These are phyloP conservation scores for Singerocomus rubriflavus DNA, from an alignment of 1,284 basidiomycete species.

Conservation along the genomic window DNA sequence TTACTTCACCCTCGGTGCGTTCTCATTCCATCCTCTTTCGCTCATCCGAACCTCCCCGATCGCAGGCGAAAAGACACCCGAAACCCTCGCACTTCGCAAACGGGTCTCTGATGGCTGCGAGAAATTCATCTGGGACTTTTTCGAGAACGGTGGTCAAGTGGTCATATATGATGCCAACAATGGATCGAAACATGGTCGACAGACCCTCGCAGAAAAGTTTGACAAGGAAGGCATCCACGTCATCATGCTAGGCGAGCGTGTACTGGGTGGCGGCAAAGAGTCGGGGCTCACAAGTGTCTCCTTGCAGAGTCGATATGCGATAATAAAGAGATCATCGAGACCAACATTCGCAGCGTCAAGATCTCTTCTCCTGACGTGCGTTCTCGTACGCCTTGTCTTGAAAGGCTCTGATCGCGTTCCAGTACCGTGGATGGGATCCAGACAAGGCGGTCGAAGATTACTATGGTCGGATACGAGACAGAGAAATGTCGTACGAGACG, in stretches of 20 bases:
- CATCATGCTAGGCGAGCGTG: constrained; percentile 78
- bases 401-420: not conserved
- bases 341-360: constrained; percentile 95
- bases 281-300: not conserved
- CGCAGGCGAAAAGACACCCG: constrained; percentile 70
- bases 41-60: constrained; percentile 3
- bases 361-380: constrained; percentile 94
- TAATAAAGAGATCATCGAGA: constrained; percentile 88
- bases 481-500: constrained; percentile 87
- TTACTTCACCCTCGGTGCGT: constrained; percentile 84
- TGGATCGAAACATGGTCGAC: constrained; percentile 68
- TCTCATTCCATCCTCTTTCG: not conserved
- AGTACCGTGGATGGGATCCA: constrained; percentile 93
- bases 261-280: not conserved
- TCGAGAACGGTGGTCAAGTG: constrained; percentile 86
- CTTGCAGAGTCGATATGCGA: constrained; percentile 78
- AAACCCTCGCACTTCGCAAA: constrained; percentile 76
- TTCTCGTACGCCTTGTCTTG: constrained; percentile 13
- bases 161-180: constrained; percentile 99
- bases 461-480: constrained; percentile 83
- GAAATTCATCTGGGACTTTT: constrained; percentile 86
- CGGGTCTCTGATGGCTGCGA: constrained; percentile 82
- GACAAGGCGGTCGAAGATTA: constrained; percentile 92
- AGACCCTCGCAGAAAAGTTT: constrained; percentile 80
- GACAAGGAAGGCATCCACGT: constrained; percentile 85